Conservation (phyloP, 768 basidiomycete species). For the Boletus speciosus region DNA sequence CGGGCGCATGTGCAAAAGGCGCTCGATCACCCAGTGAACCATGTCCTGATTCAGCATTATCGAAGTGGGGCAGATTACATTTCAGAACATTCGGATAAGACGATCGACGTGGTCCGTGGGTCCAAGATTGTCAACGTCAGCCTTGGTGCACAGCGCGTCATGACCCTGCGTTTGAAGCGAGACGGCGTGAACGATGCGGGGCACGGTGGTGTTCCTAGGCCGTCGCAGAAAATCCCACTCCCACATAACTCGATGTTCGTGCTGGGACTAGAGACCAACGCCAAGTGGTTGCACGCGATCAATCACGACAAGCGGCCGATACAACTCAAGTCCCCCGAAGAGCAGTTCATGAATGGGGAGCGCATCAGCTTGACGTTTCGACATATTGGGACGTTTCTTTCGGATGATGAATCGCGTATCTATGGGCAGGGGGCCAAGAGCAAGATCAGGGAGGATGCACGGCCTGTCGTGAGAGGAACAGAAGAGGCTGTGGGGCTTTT, state of each 20-base stretch:
- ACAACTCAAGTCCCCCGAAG: conserved; percentile 48
- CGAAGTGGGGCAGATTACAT: conserved; percentile 79
- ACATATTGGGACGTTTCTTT: conserved; percentile 73
- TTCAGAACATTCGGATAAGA: conserved; percentile 86
- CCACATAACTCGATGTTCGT: conserved; percentile 84
- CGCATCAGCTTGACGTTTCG: conserved; percentile 81
- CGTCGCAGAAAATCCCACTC: conserved; percentile 62
- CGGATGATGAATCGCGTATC: conserved; percentile 47
- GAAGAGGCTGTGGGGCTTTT: conserved; percentile 50
- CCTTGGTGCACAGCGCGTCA: conserved; percentile 71
- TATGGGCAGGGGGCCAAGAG: conserved; percentile 72
- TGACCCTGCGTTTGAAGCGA: conserved; percentile 71
- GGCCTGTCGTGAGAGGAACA: conserved; percentile 50
- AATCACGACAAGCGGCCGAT: conserved; percentile 69
- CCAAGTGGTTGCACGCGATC: conserved; percentile 73
- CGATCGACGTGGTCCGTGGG: conserved; percentile 71
- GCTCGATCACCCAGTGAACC: conserved; percentile 68
- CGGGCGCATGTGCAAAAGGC: conserved; percentile 58
- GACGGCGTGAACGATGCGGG: conserved; percentile 31
- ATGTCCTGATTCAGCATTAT: conserved; percentile 80
- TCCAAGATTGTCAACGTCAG: conserved; percentile 80
- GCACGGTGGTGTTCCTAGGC: conserved; percentile 30
- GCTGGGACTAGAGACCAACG: conserved; percentile 70
- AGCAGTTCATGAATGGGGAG: conserved; percentile 54
- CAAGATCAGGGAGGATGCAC: conserved; percentile 54